Base-by-base conservation (phyloP, 192 early-diverging fungal species). In the Backusella tuberculispora region DNA sequence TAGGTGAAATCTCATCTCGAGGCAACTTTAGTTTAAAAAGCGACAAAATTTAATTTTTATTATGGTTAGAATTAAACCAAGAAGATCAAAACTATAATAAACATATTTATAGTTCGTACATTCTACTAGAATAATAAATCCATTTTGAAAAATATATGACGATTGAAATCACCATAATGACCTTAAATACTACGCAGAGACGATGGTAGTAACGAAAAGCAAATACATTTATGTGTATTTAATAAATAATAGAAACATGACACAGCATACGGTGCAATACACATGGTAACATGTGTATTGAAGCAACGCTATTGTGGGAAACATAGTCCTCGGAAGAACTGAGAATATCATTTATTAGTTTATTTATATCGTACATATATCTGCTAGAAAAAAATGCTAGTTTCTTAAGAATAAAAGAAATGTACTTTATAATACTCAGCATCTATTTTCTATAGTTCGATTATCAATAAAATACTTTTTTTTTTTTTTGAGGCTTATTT, bases 251-350 rank as follows among this genome's bases (percentile, higher is more conserved):
- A 19, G 50, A 24, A 53, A 53, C 50, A 53, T 53, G 50, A 53
- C 50, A 53, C 50, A 53, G n/a, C n/a, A 53, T 53, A 53, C 50
- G n/a, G 50, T 21, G n/a, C n/a, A n/a, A 53, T 53, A 53, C 50
- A 53, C 50, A 53, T 19, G 50, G 50, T 53, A 53, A 53, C n/a
- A 53, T 53, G 19, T 19, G 19, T 5, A 53, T 53, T 3, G 19
- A 53, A 53, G 19, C 50, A 53, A 53, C n/a, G n/a, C 6, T 53
- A 9, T 9, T 19, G 19, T 53, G 6, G 8, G 50, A 19, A 19
- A 53, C 19, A 53, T 53, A 9, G 19, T 19, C 8, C 1, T 50
- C 9, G 48, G 19, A 19, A 50, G 8, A 50, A 50, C 17, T 19
- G 50, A 53, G 50, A 19, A 53, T 9, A 17, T 8, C n/a, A 19